These are phyloP conservation scores for Fagopyrum esculentum DNA, from an alignment of 148 eudicot genomes.

Conservation along the genomic window DNA sequence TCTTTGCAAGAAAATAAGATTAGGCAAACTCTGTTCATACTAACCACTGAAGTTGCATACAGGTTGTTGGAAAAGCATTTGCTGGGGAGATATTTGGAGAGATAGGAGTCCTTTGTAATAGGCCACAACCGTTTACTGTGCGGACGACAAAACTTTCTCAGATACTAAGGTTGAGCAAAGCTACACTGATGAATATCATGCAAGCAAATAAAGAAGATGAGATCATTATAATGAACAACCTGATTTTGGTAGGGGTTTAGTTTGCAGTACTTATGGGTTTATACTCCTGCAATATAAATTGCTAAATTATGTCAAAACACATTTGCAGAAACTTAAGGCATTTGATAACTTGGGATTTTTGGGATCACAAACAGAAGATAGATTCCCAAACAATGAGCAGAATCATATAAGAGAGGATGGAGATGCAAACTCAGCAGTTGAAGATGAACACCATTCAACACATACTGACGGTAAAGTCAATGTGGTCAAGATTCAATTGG, in stretches of 20 bases:
- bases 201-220: conserved; percentile 11
- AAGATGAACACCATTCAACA: conserved; percentile 15
- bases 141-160: conserved; percentile 78
- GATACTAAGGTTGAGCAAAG: conserved; percentile 43
- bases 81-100: conserved; percentile 82
- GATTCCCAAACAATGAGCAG: conserved; percentile 18
- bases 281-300: background rate
- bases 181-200: conserved; percentile 10
- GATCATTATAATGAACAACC: conserved; percentile 13
- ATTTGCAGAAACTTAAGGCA: conserved; percentile 33
- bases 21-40: background rate
- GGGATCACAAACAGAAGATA: conserved; percentile 21
- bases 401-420: conserved; percentile 19
- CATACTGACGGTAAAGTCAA: conserved; percentile 25
- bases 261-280: background rate
- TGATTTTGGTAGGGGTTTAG: conserved; percentile 11
- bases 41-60: conserved; percentile 18
- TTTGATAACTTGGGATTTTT: conserved; percentile 17
- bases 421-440: conserved; percentile 8
- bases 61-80: conserved; percentile 32
- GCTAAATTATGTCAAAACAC: background rate
- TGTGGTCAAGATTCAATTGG: conserved; percentile 22
- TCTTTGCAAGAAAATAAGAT: background rate
- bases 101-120: conserved; percentile 64
- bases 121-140: conserved; percentile 55